Percentiles rank a stretch among this genome's conserved stretches.
phyloP scores from a whole-genome alignment of 148 eudicot species.

The Camellia japonica region DNA sequence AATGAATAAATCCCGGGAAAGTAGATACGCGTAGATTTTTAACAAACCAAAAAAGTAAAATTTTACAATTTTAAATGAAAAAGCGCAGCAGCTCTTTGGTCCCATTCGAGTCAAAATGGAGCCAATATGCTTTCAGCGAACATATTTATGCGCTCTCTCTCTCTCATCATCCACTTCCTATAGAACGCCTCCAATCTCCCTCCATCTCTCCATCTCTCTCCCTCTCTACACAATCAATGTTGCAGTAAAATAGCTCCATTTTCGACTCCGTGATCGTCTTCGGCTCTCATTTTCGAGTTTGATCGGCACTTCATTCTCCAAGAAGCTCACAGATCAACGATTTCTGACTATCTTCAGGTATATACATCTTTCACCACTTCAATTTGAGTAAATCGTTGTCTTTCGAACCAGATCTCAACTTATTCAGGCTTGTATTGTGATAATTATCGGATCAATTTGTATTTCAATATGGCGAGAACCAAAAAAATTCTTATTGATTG shows the following conservation, averaged over 20 bases:
- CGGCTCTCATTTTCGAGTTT: not conserved
- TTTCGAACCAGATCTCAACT: not conserved
- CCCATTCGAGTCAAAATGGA: not conserved
- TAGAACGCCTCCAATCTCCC: too few relatives aligned
- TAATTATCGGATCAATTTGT: not conserved
- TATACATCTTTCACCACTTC: not conserved
- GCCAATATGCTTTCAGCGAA: conserved; percentile 29
- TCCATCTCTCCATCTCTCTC: too few relatives aligned
- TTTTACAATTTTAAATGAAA: not conserved
- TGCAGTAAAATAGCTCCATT: not conserved
- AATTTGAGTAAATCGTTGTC: not conserved
- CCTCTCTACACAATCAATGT: too few relatives aligned
- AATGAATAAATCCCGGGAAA: not conserved
- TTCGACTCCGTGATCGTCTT: not conserved
- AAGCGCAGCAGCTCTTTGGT: not conserved
- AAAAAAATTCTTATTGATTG: not conserved
- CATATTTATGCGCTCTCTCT: conserved; percentile 10
- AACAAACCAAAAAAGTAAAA: not conserved
- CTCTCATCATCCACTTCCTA: not conserved
- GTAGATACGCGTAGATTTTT: not conserved
- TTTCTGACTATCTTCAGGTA: conserved; percentile 1
- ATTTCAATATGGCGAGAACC: not conserved
- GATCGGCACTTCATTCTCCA: not conserved
- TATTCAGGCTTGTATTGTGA: not conserved
- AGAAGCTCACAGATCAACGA: not conserved